Percentiles rank a stretch among this genome's conserved stretches.
phyloP scores from a whole-genome alignment of 2,329 filamentous ascomycete genomes.

The Daldinia sp. region DNA sequence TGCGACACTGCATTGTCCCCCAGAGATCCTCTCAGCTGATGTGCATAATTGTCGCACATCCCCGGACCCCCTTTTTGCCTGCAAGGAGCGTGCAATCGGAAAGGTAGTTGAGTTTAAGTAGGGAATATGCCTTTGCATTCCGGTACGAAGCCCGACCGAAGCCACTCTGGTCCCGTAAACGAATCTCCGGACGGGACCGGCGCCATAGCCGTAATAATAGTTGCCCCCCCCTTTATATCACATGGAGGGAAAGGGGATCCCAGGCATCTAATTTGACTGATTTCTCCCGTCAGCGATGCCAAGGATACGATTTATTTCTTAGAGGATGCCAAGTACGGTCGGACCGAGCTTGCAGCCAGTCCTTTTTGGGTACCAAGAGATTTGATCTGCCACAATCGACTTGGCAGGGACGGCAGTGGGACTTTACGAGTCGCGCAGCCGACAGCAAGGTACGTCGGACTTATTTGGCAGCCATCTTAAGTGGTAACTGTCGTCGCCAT shows the following conservation, averaged over 20 bases:
- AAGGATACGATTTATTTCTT: slow-evolving; percentile 26
- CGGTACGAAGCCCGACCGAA: slow-evolving; percentile 22
- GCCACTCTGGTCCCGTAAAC: slow-evolving; percentile 13
- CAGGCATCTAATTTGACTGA: slow-evolving; percentile 16
- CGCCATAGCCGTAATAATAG: slow-evolving; percentile 13
- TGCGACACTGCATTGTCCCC: slow-evolving; percentile 23
- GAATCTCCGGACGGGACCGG: slow-evolving; percentile 24
- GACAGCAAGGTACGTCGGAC: slow-evolving; percentile 13
- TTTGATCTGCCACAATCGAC: slow-evolving; percentile 41
- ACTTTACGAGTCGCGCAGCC: slow-evolving; percentile 27
- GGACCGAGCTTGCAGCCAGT: slow-evolving; percentile 34
- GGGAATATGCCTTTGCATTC: slow-evolving; percentile 13
- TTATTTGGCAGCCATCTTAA: slow-evolving; percentile 12
- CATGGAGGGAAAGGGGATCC: slow-evolving; percentile 6
- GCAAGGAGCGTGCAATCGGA: slow-evolving; percentile 24
- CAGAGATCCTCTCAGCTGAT: slow-evolving; percentile 30
- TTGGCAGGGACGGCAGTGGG: slow-evolving; percentile 42
- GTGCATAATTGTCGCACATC: slow-evolving; percentile 32
- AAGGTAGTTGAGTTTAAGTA: slow-evolving; percentile 23
- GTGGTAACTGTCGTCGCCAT: slow-evolving; percentile 9
- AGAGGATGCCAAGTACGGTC: slow-evolving; percentile 35
- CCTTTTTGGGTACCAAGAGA: slow-evolving; percentile 37
- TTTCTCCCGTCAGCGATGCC: slow-evolving; percentile 27
- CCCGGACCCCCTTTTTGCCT: slow-evolving; percentile 23
- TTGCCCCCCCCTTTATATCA: slow-evolving; percentile 8